Evolutionary conservation across 2,329 filamentous ascomycete species (phyloP).

Genomic region (Pestalotiopsis sp.): DNA sequence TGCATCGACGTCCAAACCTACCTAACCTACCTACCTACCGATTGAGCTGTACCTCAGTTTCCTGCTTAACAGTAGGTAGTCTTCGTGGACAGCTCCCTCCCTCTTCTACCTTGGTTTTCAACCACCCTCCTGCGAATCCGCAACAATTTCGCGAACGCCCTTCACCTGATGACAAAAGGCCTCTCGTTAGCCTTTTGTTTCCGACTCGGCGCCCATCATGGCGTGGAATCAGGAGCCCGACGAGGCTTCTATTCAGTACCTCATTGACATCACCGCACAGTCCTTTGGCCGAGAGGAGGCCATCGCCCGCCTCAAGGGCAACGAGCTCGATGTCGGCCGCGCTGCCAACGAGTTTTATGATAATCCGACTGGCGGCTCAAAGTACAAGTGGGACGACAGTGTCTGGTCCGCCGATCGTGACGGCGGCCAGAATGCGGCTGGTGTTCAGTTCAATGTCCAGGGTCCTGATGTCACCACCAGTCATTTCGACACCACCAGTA

Average conservation of each 20-base stretch:
- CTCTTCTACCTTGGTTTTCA: too few relatives aligned
- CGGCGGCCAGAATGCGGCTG: conserved; percentile 38
- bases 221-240: neutral
- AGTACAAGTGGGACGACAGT: conserved; percentile 57
- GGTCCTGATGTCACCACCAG: conserved; percentile 45
- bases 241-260: neutral
- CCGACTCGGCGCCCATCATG: conserved; percentile 6
- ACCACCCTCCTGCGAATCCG: too few relatives aligned
- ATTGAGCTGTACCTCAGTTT: too few relatives aligned
- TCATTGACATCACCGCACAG: neutral
- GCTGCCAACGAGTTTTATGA: conserved; percentile 57
- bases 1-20: too few relatives aligned
- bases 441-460: conserved; percentile 59
- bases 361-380: conserved; percentile 34
- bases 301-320: conserved; percentile 30
- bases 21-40: too few relatives aligned
- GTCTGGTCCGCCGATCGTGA: conserved; percentile 55
- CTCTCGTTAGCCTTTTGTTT: neutral
- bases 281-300: neutral
- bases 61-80: too few relatives aligned
- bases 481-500: conserved; percentile 35
- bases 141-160: neutral
- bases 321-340: conserved; percentile 46
- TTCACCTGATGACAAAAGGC: neutral
- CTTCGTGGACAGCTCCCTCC: too few relatives aligned